These are phyloP conservation scores for Metarhizium robertsii DNA, from an alignment of 2,329 filamentous ascomycete species.

Conservation along the genomic window DNA sequence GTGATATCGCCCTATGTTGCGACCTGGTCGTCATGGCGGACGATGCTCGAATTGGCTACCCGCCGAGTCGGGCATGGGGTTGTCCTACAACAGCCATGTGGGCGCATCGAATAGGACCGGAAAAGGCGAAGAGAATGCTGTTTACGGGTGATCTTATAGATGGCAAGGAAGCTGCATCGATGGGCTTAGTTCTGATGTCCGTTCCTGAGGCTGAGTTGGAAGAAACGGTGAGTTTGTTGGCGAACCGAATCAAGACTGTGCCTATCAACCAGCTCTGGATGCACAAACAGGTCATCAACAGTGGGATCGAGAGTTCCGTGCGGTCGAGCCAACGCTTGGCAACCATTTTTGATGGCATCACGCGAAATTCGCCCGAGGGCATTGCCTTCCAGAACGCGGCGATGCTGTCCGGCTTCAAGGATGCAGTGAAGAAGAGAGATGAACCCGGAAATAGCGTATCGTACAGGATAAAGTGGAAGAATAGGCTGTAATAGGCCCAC, in stretches of 20 bases:
- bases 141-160: constrained; percentile 9
- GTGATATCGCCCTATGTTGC: constrained; percentile 9
- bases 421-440: not conserved
- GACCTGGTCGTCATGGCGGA: constrained; percentile 10
- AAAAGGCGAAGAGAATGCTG: constrained; percentile 8
- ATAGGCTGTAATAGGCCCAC: not conserved
- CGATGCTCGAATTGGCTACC: constrained; percentile 8
- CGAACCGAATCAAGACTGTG: constrained; percentile 7
- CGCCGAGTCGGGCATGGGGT: constrained; percentile 7
- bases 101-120: constrained; percentile 7
- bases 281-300: constrained; percentile 9
- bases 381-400: constrained; percentile 5
- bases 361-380: constrained; percentile 9
- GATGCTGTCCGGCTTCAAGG: not conserved
- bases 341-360: constrained; percentile 10
- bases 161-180: constrained; percentile 7
- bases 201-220: constrained; percentile 7
- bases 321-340: constrained; percentile 7
- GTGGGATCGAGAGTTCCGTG: constrained; percentile 6
- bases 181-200: constrained; percentile 9
- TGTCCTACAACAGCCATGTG: constrained; percentile 10
- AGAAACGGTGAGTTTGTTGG: constrained; percentile 4
- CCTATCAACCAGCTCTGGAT: constrained; percentile 10
- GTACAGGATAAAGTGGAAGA: not conserved
- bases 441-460: not conserved